Percentiles rank a stretch among this genome's conserved stretches.
phyloP scores from a whole-genome alignment of 495 filamentous ascomycete genomes.

The Gamarada debralockiae region DNA sequence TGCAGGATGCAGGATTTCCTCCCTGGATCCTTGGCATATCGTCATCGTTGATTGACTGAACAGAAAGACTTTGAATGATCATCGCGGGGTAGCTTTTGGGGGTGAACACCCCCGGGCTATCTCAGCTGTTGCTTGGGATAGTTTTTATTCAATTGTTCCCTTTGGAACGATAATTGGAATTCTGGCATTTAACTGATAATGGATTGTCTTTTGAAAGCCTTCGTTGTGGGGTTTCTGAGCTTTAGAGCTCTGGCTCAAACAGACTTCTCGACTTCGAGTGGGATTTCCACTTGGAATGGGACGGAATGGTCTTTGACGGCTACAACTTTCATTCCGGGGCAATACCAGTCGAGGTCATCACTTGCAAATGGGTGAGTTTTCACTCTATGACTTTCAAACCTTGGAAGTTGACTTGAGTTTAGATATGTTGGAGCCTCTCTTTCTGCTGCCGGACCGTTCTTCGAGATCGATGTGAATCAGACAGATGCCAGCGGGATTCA shows the following conservation, averaged over 20 bases:
- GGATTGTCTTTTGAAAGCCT: no score
- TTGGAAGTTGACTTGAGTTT: slow-evolving; percentile 3
- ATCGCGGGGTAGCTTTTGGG: no score
- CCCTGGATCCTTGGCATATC: no score
- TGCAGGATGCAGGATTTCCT: no score
- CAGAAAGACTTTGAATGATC: no score
- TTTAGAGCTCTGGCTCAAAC: slow-evolving; percentile 9
- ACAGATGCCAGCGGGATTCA: slow-evolving; percentile 29
- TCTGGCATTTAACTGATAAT: no score
- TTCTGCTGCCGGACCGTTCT: slow-evolving; percentile 64
- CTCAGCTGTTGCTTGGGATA: no score
- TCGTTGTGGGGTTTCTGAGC: no score
- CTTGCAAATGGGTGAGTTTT: slow-evolving; percentile 50
- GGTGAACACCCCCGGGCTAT: no score
- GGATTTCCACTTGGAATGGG: slow-evolving; percentile 53
- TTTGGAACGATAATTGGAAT: no score
- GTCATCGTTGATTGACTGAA: no score
- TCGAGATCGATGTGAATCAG: slow-evolving; percentile 51
- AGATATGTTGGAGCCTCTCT: slow-evolving; percentile 47
- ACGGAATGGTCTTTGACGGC: slow-evolving; percentile 58
- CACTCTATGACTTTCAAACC: background rate
- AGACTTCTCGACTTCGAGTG: slow-evolving; percentile 17
- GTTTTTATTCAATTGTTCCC: no score
- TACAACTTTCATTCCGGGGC: slow-evolving; percentile 51
- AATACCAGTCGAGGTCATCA: slow-evolving; percentile 58